Base-by-base conservation (phyloP, 1,284 basidiomycete species). In the Retiboletus flavoniger region DNA sequence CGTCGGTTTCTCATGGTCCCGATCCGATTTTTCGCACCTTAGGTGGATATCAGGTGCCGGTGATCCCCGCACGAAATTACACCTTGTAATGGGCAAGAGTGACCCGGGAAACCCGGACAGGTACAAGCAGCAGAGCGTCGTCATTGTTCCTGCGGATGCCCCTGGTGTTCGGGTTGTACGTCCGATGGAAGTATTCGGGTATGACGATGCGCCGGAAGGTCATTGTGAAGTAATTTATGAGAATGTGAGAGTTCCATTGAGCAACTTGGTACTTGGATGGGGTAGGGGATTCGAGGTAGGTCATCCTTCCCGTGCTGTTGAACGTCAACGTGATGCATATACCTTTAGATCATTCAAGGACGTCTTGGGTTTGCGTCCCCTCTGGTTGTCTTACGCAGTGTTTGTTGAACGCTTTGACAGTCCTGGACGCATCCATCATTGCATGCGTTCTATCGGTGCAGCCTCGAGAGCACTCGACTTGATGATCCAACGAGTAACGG, bases 21-120 rank as follows among this genome's bases (percentile, higher is more conserved):
- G 40, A 36, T n/a, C 42, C 47, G 55, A 55, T 26, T 39, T 21
- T 34, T 32, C 29, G 35, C 39, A 56, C 36, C 13, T 50, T 39
- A 89, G 87, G 91, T 98, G 92, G 89, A 98, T 98, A 72, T 95
- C 93, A 40, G 96, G 96, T 48, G 96, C 96, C 5, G 95, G 95
- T 34, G 95, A 99, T 72, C 94, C 94, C 43, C 82, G 96, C 54
- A 91, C 87, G 60, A 85, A 83, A 56, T 68, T 99, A 7, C 96
- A 99, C 71, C 84, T 99, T 50, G 91, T 98, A 41, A 89, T 99
- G 78, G 96, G 94, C 58, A 93, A 94, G 77, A 92, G 86, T 59
- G 89, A 93, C 69, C 83, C 91, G 5, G 75, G 76, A 49, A 91
- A 93, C 72, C 75, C 80, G 58, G 84, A 83, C 67, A 65, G 74